phyloP scores from a whole-genome alignment of 2,329 filamentous ascomycete genomes.

The Aureobasidium zeae region DNA sequence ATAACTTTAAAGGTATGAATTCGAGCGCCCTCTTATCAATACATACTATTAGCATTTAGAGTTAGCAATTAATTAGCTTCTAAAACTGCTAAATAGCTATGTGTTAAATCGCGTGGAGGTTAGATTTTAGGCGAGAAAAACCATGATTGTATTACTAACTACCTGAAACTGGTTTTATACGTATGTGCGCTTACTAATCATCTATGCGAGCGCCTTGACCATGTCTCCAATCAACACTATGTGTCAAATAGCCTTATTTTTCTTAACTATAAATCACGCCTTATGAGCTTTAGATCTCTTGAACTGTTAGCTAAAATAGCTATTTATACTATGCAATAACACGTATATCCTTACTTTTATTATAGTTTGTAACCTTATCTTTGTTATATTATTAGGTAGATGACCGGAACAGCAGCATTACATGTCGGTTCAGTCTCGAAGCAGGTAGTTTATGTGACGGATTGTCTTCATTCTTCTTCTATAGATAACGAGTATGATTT shows the following conservation, averaged over 20 bases:
- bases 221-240: no score
- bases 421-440: no score
- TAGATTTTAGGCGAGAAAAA: no score
- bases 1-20: background rate
- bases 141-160: no score
- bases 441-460: no score
- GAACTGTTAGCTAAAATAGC: background rate
- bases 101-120: no score
- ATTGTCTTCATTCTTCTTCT: no score
- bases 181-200: no score
- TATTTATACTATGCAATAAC: slow-evolving; percentile 2
- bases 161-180: no score
- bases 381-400: background rate
- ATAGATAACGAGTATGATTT: no score
- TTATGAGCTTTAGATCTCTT: background rate
- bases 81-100: background rate
- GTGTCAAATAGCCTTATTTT: background rate
- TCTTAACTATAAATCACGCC: background rate
- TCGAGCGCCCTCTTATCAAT: background rate
- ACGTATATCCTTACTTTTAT: slow-evolving; percentile 4
- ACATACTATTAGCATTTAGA: background rate
- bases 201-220: no score
- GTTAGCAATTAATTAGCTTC: background rate
- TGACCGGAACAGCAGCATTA: no score
- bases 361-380: background rate